Evolutionary conservation across 1,139 yeast genomes (phyloP).

Genomic region (Pichia sp.): DNA sequence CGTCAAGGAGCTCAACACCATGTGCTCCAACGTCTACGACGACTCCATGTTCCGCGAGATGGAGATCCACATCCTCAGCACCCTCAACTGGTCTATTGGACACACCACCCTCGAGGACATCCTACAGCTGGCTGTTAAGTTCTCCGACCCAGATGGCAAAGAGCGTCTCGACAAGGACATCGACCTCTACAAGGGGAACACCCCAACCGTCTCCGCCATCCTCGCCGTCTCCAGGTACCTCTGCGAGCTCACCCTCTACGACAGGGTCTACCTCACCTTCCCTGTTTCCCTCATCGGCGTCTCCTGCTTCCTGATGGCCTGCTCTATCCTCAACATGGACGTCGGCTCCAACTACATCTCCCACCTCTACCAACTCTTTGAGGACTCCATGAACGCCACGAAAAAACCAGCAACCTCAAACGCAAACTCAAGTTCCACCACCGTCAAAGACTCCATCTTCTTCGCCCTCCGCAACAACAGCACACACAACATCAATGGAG

Average conservation of each 20-base stretch:
- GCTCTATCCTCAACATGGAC: conserved; percentile 52
- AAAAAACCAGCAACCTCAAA: background rate
- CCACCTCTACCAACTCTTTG: conserved; percentile 22
- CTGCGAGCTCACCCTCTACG: conserved; percentile 74
- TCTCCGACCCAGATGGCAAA: conserved; percentile 34
- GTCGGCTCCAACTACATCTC: conserved; percentile 33
- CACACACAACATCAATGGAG: background rate
- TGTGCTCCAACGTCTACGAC: conserved; percentile 85
- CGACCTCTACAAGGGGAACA: conserved; percentile 29
- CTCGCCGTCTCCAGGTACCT: conserved; percentile 61
- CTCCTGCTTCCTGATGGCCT: conserved; percentile 68
- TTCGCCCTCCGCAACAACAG: background rate
- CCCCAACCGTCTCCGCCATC: conserved; percentile 45
- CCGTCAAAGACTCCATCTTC: background rate
- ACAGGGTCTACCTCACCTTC: conserved; percentile 59
- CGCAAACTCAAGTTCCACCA: background rate
- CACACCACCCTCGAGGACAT: conserved; percentile 55
- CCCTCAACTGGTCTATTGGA: conserved; percentile 78
- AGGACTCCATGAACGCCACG: conserved; percentile 12
- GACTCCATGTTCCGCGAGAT: conserved; percentile 89
- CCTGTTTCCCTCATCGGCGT: conserved; percentile 63
- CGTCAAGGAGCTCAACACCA: conserved; percentile 64
- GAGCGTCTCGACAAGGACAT: conserved; percentile 28
- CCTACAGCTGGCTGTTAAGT: conserved; percentile 49
- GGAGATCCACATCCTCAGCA: conserved; percentile 85